Evolutionary conservation across 2,329 filamentous ascomycete genomes (phyloP).

Genomic region (Moelleriella libera): DNA sequence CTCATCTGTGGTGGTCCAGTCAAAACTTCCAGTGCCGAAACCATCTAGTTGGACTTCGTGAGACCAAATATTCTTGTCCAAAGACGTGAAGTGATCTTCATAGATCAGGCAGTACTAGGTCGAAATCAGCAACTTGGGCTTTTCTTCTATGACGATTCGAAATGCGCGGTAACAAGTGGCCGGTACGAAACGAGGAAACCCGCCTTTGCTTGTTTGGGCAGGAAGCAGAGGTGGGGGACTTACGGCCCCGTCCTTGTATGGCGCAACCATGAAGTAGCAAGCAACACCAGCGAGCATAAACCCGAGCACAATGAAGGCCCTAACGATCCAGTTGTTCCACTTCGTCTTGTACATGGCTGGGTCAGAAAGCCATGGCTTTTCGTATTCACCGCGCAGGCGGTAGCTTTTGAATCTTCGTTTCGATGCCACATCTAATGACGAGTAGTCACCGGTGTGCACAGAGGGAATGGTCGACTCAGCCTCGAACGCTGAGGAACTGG

Average conservation of each 20-base stretch:
- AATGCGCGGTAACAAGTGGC: no score
- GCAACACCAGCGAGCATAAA: slow-evolving; percentile 18
- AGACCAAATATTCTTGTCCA: slow-evolving; percentile 31
- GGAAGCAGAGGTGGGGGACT: background rate
- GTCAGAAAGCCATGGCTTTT: slow-evolving; percentile 24
- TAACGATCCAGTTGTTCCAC: slow-evolving; percentile 21
- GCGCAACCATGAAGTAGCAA: slow-evolving; percentile 15
- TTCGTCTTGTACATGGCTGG: slow-evolving; percentile 16
- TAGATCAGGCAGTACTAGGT: slow-evolving; percentile 33
- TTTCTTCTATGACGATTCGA: no score
- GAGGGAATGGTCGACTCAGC: background rate
- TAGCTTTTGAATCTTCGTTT: slow-evolving; percentile 17
- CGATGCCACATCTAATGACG: slow-evolving; percentile 2
- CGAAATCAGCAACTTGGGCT: background rate
- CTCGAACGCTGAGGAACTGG: slow-evolving; percentile 1
- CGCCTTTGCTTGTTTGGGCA: no score
- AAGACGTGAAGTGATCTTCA: slow-evolving; percentile 31
- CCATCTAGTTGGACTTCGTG: slow-evolving; percentile 30
- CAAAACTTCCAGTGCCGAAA: slow-evolving; percentile 34
- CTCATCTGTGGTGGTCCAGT: slow-evolving; percentile 36
- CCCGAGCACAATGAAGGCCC: slow-evolving; percentile 16
- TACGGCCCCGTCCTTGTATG: slow-evolving; percentile 11
- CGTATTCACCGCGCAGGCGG: slow-evolving; percentile 17
- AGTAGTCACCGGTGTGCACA: background rate
- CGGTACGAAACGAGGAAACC: no score